Evolutionary conservation across 306 rosid species (phyloP).

Genomic region (Hippophae rhamnoides): DNA sequence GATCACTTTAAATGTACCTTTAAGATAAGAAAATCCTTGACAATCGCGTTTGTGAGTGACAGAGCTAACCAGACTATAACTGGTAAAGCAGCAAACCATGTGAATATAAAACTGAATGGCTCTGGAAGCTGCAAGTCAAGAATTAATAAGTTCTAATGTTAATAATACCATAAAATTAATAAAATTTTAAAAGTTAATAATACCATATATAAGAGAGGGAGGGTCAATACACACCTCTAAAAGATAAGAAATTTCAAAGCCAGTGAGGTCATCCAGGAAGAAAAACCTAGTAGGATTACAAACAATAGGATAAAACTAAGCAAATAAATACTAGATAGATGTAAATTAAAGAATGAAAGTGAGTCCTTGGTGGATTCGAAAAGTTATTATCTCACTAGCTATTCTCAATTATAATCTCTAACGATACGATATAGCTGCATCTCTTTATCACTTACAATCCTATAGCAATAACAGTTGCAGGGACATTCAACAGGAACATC

Average conservation of each 20-base stretch:
- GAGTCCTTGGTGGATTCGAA: too few relatives aligned
- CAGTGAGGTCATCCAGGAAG: slow-evolving; percentile 88
- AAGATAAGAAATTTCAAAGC: slow-evolving; percentile 71
- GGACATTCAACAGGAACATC: slow-evolving; percentile 82
- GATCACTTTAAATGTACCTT: slow-evolving; percentile 41
- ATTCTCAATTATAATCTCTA: too few relatives aligned
- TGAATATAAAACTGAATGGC: slow-evolving; percentile 88
- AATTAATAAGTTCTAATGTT: neutral
- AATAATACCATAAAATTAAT: neutral
- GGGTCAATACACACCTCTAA: slow-evolving; percentile 41
- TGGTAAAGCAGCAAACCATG: slow-evolving; percentile 98
- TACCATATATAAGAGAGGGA: neutral
- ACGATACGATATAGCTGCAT: neutral
- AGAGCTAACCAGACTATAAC: slow-evolving; percentile 64
- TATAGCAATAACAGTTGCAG: slow-evolving; percentile 75
- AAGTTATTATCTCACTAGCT: too few relatives aligned
- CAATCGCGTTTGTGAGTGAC: slow-evolving; percentile 59
- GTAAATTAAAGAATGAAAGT: too few relatives aligned
- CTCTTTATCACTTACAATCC: slow-evolving; percentile 53
- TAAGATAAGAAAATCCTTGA: slow-evolving; percentile 73
- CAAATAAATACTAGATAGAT: neutral
- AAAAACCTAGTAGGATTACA: slow-evolving; percentile 54
- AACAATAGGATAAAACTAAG: neutral
- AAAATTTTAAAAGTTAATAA: neutral
- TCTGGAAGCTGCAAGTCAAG: slow-evolving; percentile 75